Percentiles rank a stretch among this genome's conserved stretches.
Conservation (phyloP, 768 basidiomycete genomes). For the Holtermannia corniformis region DNA sequence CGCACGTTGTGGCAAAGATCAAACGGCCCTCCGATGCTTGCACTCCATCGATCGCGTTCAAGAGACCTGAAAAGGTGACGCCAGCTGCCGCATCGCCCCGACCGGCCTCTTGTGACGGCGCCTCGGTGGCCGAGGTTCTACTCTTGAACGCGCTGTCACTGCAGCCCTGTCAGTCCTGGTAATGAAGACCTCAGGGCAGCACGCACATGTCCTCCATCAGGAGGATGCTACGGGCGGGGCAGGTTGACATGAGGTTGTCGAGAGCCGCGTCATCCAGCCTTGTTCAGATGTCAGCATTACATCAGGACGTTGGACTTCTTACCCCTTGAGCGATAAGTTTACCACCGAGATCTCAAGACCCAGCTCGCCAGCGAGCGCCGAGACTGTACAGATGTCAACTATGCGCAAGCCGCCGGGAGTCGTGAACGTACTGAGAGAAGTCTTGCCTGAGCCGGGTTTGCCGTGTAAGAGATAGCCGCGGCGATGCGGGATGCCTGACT, state of each 20-base stretch:
- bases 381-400: constrained; percentile 31
- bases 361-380: constrained; percentile 77
- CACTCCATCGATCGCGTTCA: constrained; percentile 29
- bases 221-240: constrained; percentile 74
- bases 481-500: constrained; percentile 35
- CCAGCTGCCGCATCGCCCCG: neutral
- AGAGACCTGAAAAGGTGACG: constrained; percentile 33
- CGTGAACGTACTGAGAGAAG: constrained; percentile 14
- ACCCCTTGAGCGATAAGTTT: constrained; percentile 32
- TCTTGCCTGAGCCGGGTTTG: constrained; percentile 26
- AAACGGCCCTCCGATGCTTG: constrained; percentile 79
- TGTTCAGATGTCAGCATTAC: neutral
- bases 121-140: neutral
- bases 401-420: constrained; percentile 1
- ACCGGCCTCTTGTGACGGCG: neutral
- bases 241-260: constrained; percentile 74
- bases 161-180: neutral
- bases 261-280: constrained; percentile 62
- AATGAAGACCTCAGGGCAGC: neutral
- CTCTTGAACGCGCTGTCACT: constrained; percentile 23
- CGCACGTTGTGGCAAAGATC: constrained; percentile 65
- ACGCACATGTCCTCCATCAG: constrained; percentile 68
- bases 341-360: constrained; percentile 88
- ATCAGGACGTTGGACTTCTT: constrained; percentile 1
- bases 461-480: constrained; percentile 30